Evolutionary conservation across 1,284 basidiomycete species (phyloP), one percentile per base, ranked within the genome.

Genomic region (Porogramme epimiltina): DNA sequence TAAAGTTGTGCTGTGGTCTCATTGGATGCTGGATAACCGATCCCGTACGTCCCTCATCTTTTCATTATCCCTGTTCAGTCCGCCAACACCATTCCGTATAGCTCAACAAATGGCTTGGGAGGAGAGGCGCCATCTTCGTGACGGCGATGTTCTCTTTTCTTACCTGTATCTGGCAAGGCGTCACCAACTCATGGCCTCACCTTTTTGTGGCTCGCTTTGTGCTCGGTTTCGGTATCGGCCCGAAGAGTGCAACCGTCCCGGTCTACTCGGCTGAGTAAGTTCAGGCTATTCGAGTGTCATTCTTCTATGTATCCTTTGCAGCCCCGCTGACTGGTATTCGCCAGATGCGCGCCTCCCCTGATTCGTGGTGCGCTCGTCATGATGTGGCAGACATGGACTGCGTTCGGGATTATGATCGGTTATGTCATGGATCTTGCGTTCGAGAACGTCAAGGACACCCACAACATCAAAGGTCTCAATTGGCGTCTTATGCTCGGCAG

Each of bases 301-400:
- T 15, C 9, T 15, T 22, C 15, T 22, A 45, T 34, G 15, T 15
- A 16, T 15, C 28, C 8, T 31, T 31, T n/a, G n/a, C n/a, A n/a
- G n/a, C n/a, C n/a, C n/a, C n/a, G n/a, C n/a, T n/a, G n/a, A 31
- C 15, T 31, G 8, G 34, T 18, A 5, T 13, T 6, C 8, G 8
- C 9, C 19, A 51, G 49, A 31, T 83, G 81, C 58, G 75, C 84
- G 0, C 90, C 89, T 0, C 78, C 88, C 0, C 65, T 76, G 16
- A 89, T 92, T 48, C 84, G 89, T 58, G 89, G 89, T 40, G 88
- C 82, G 0, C 77, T 92, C 5, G 87, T 89, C 40, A 90, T 90
- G 89, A 84, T 85, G 75, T 88, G 85, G 77, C 81, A 85, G 65
- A 78, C 81, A 59, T 86, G 83, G 84, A 90, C 87, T 3, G 88